Evolutionary conservation across 768 basidiomycete species (phyloP).

Genomic region (Ramaria sp.): DNA sequence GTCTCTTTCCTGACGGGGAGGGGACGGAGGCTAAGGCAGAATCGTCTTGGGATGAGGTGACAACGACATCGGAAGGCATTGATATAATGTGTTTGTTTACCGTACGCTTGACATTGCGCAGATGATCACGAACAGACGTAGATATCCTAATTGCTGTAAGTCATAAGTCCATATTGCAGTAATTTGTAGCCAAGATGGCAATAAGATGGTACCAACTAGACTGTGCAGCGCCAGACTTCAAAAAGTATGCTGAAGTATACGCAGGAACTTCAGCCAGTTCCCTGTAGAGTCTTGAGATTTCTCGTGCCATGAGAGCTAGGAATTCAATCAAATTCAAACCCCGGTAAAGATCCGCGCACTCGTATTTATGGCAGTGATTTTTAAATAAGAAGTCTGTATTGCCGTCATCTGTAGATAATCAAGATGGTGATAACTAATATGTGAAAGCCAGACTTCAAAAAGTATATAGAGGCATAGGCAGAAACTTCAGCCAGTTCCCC

Average conservation of each 20-base stretch:
- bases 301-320: constrained; percentile 3
- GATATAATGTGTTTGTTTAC: constrained; percentile 29
- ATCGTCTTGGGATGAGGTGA: constrained; percentile 24
- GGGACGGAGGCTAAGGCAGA: constrained; percentile 29
- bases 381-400: too few species aligned
- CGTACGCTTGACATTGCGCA: constrained; percentile 35
- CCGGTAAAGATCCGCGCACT: too few species aligned
- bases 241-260: constrained; percentile 26
- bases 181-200: not conserved
- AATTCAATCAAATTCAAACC: too few species aligned
- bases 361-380: too few species aligned
- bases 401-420: too few species aligned
- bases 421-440: too few species aligned
- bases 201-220: not conserved
- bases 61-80: constrained; percentile 13
- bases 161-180: not conserved
- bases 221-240: constrained; percentile 16
- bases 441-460: too few species aligned
- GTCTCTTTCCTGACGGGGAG: constrained; percentile 31
- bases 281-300: constrained; percentile 19
- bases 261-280: constrained; percentile 31
- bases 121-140: constrained; percentile 40
- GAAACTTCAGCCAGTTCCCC: too few species aligned
- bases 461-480: too few species aligned
- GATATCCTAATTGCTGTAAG: constrained; percentile 25